Evolutionary conservation across 2,329 filamentous ascomycete species (phyloP).

Genomic region (Ramularia collo-cygni): DNA sequence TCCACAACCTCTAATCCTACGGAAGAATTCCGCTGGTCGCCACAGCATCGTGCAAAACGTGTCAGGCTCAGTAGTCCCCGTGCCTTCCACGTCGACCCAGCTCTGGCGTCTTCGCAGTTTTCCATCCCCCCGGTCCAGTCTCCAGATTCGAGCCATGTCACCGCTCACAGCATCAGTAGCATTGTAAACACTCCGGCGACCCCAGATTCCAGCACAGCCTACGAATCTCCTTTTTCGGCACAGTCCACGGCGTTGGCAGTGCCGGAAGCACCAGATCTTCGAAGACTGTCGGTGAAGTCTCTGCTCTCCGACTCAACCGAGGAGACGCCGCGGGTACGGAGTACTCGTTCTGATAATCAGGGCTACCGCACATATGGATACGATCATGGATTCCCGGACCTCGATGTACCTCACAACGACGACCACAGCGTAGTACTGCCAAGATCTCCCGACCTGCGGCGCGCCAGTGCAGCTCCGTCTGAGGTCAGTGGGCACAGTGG

Average conservation of each 20-base stretch:
- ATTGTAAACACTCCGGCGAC: conserved; percentile 38
- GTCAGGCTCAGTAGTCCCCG: conserved; percentile 24
- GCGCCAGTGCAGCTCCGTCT: conserved; percentile 25
- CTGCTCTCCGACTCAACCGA: conserved; percentile 50
- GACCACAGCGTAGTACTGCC: conserved; percentile 56
- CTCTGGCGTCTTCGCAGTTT: conserved; percentile 22
- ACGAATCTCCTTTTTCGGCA: conserved; percentile 16
- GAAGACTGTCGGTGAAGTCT: conserved; percentile 59
- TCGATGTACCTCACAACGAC: conserved; percentile 64
- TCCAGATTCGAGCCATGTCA: conserved; percentile 28
- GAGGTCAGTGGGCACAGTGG: conserved; percentile 22
- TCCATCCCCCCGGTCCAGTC: conserved; percentile 30
- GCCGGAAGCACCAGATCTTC: conserved; percentile 38
- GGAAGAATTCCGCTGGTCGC: conserved; percentile 27
- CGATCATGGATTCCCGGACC: conserved; percentile 62
- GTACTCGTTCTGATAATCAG: conserved; percentile 13
- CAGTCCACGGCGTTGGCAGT: conserved; percentile 12
- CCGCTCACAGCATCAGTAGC: conserved; percentile 36
- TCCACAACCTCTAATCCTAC: too few relatives aligned
- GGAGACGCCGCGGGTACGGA: conserved; percentile 15
- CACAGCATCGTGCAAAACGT: conserved; percentile 33
- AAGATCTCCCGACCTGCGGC: conserved; percentile 27
- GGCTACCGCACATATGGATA: conserved; percentile 54
- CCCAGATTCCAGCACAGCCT: conserved; percentile 32
- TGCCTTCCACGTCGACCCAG: conserved; percentile 17